These are phyloP conservation scores for Malus asiatica DNA, from an alignment of 306 rosid genomes.

Conservation along the genomic window DNA sequence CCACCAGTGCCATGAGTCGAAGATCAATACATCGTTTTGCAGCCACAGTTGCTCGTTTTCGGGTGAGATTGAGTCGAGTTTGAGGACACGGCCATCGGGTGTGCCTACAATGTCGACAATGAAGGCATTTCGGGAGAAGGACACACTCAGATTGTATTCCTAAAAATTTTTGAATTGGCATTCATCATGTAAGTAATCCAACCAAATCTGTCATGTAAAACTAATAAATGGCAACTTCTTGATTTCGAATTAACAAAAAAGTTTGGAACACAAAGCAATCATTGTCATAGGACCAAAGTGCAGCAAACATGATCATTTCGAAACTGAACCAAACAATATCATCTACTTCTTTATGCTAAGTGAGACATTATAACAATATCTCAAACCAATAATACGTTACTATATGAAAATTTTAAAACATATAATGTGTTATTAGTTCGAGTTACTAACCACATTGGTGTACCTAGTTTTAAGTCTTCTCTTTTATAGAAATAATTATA, in stretches of 20 bases:
- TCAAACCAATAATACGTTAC: not conserved
- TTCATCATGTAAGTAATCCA: not conserved
- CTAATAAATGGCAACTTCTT: not conserved
- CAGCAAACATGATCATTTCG: not conserved
- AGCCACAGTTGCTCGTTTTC: constrained; percentile 19
- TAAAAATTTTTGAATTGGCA: not conserved
- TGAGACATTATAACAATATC: not conserved
- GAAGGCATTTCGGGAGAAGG: constrained; percentile 24
- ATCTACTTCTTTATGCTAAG: not conserved
- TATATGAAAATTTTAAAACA: too few species aligned
- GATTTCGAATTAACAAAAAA: too few species aligned
- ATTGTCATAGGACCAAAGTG: not conserved
- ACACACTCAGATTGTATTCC: constrained; percentile 20
- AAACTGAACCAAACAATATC: not conserved
- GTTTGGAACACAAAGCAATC: not conserved
- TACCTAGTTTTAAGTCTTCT: too few species aligned
- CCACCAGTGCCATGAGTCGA: constrained; percentile 50
- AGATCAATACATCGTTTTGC: constrained; percentile 17
- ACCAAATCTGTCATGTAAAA: not conserved
- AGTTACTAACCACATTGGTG: too few species aligned
- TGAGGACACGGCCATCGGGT: constrained; percentile 12
- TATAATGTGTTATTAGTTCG: too few species aligned
- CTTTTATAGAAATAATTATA: too few species aligned
- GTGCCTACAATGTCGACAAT: constrained; percentile 23
- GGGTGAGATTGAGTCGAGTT: constrained; percentile 27